These are phyloP conservation scores for barrel medic (Medicago truncatula) DNA, from an alignment of 306 rosid genomes.

Conservation along the genomic window DNA sequence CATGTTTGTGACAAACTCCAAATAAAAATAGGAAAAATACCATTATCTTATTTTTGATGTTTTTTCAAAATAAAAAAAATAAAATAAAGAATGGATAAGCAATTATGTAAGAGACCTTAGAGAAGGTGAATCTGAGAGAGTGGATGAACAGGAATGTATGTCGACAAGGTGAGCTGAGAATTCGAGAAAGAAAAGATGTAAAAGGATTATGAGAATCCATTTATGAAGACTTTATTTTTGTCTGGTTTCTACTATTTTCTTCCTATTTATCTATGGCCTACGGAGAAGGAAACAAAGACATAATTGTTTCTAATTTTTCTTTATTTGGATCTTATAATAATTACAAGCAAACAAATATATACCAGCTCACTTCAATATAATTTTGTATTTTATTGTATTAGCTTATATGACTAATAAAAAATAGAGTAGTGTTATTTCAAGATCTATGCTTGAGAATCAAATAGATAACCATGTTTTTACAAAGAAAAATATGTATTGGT, in stretches of 20 bases:
- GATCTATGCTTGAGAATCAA: no score
- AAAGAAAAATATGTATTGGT: no score
- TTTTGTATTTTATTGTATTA: conserved; percentile 21
- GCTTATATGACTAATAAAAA: conserved; percentile 1
- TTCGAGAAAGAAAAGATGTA: conserved; percentile 41
- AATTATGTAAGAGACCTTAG: conserved; percentile 58
- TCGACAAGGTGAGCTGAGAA: conserved; percentile 44
- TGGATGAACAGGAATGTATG: conserved; percentile 40
- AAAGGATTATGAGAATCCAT: conserved; percentile 52
- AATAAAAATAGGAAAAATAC: not conserved
- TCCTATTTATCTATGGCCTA: conserved; percentile 34
- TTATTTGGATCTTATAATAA: not conserved
- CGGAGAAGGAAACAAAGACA: conserved; percentile 35
- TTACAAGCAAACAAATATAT: conserved; percentile 21
- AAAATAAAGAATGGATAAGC: not conserved
- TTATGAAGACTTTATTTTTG: conserved; percentile 34
- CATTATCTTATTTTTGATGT: not conserved
- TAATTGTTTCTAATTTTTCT: not conserved
- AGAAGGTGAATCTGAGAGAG: conserved; percentile 46
- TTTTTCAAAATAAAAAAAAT: not conserved
- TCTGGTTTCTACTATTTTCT: conserved; percentile 34
- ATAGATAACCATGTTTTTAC: no score
- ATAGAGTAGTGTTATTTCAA: no score
- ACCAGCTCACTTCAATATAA: conserved; percentile 10
- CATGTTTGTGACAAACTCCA: not conserved